These are phyloP conservation scores for Extremus antarcticus DNA, from an alignment of 495 filamentous ascomycete species.

Conservation along the genomic window DNA sequence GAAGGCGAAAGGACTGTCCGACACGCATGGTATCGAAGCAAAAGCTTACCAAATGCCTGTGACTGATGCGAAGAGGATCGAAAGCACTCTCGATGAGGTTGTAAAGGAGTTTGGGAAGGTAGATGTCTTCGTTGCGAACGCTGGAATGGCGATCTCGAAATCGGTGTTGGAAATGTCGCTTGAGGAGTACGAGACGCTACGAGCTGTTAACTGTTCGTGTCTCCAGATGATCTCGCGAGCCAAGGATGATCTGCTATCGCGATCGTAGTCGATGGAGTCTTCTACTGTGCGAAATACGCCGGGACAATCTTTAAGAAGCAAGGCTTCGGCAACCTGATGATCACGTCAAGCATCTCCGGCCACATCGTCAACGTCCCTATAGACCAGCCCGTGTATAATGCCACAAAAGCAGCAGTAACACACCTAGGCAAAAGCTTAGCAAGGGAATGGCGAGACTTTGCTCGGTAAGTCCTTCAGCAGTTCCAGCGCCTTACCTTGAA, in stretches of 20 bases:
- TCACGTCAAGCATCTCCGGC: slow-evolving; percentile 27
- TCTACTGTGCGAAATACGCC: slow-evolving; percentile 28
- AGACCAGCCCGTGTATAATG: slow-evolving; percentile 23
- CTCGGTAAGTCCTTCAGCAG: slow-evolving; percentile 4
- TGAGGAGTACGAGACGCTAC: slow-evolving; percentile 37
- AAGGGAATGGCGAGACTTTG: slow-evolving; percentile 30
- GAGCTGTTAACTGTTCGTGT: slow-evolving; percentile 19
- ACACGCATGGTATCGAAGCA: slow-evolving; percentile 29
- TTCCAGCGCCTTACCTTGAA: background rate
- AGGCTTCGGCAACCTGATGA: slow-evolving; percentile 29
- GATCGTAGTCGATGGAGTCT: slow-evolving; percentile 23
- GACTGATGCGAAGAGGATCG: slow-evolving; percentile 28
- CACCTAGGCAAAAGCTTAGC: slow-evolving; percentile 28
- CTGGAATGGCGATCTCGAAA: slow-evolving; percentile 43
- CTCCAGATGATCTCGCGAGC: too few species aligned
- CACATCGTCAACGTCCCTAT: slow-evolving; percentile 30
- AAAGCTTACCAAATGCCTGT: slow-evolving; percentile 29
- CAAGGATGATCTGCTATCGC: background rate
- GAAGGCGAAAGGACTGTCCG: slow-evolving; percentile 27
- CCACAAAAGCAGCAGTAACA: slow-evolving; percentile 24
- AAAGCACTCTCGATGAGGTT: slow-evolving; percentile 27
- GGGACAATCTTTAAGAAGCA: slow-evolving; percentile 30
- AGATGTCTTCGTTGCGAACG: slow-evolving; percentile 42
- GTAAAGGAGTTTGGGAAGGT: slow-evolving; percentile 39
- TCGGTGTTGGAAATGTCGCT: slow-evolving; percentile 36